A percentile compares a stretch with the other conserved stretches of the same genome.
Conservation (phyloP, 805 yeast genomes). For the Saturnispora quitensis region DNA sequence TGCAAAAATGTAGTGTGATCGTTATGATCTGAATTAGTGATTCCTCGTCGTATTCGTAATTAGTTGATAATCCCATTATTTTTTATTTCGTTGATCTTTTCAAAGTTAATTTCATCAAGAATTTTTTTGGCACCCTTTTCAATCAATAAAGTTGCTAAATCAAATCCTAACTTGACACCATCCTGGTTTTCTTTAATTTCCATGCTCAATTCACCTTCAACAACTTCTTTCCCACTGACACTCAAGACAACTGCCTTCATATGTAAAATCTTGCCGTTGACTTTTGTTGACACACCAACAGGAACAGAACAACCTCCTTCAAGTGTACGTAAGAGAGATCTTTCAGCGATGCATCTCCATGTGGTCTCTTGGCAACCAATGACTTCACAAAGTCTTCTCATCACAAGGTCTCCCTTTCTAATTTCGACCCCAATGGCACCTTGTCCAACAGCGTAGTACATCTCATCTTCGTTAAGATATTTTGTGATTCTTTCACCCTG, state of each 20-base stretch:
- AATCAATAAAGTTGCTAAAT: conserved; percentile 58
- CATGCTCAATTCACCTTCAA: conserved; percentile 43
- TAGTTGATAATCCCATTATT: conserved; percentile 24
- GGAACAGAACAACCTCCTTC: conserved; percentile 99
- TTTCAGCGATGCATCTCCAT: conserved; percentile 76
- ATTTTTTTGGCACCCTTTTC: conserved; percentile 76
- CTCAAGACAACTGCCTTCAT: conserved; percentile 71
- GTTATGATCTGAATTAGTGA: background rate
- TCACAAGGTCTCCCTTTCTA: conserved; percentile 53
- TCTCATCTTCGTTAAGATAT: conserved; percentile 59
- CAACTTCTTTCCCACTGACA: conserved; percentile 69
- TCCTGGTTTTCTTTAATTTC: conserved; percentile 39
- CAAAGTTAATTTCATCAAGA: conserved; percentile 69
- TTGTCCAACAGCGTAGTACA: conserved; percentile 98
- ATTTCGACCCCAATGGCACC: conserved; percentile 95
- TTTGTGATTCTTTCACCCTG: conserved; percentile 69
- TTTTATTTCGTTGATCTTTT: conserved; percentile 42
- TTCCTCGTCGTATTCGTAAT: background rate
- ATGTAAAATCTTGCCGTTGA: conserved; percentile 32
- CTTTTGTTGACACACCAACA: conserved; percentile 68
- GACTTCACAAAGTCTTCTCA: conserved; percentile 49
- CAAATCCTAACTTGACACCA: conserved; percentile 60
- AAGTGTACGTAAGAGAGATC: conserved; percentile 74
- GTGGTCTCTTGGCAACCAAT: conserved; percentile 62
- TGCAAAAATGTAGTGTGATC: background rate